A percentile compares a stretch with the other conserved stretches of the same genome.
Conservation (phyloP, 495 filamentous ascomycete genomes). For the Annulohypoxylon bovei region DNA sequence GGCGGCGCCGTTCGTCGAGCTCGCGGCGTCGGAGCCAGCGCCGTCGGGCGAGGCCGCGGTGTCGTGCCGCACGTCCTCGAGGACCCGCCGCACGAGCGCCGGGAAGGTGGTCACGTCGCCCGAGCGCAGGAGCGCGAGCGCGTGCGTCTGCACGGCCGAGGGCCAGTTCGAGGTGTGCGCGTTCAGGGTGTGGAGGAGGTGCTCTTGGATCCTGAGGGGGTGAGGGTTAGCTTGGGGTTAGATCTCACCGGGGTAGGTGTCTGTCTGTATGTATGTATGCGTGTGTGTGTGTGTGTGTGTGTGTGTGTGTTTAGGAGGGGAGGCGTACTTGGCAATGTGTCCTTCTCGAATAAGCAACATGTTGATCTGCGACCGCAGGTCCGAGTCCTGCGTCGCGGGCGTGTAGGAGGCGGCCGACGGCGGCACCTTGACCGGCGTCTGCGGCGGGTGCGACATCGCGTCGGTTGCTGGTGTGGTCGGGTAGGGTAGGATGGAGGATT, state of each 20-base stretch:
- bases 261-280: neutral
- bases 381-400: constrained; percentile 59
- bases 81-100: constrained; percentile 59
- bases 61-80: constrained; percentile 64
- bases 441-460: constrained; percentile 36
- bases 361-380: constrained; percentile 65
- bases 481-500: constrained; percentile 11
- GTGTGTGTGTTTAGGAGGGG: neutral
- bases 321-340: constrained; percentile 57
- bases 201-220: constrained; percentile 63
- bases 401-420: constrained; percentile 60
- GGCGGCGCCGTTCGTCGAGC: constrained; percentile 27
- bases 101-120: constrained; percentile 64
- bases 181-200: constrained; percentile 63
- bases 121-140: constrained; percentile 61
- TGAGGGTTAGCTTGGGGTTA: constrained; percentile 15
- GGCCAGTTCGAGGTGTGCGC: constrained; percentile 64
- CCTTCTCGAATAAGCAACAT: constrained; percentile 57
- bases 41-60: too few species aligned
- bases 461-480: neutral
- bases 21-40: too few species aligned
- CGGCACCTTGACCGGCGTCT: constrained; percentile 64
- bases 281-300: neutral
- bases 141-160: constrained; percentile 60
- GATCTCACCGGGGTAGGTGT: too few species aligned